Evolutionary conservation across 2,329 filamentous ascomycete species (phyloP), one percentile per base, ranked within the genome.

Genomic region (Trichoderma brevicompactum): DNA sequence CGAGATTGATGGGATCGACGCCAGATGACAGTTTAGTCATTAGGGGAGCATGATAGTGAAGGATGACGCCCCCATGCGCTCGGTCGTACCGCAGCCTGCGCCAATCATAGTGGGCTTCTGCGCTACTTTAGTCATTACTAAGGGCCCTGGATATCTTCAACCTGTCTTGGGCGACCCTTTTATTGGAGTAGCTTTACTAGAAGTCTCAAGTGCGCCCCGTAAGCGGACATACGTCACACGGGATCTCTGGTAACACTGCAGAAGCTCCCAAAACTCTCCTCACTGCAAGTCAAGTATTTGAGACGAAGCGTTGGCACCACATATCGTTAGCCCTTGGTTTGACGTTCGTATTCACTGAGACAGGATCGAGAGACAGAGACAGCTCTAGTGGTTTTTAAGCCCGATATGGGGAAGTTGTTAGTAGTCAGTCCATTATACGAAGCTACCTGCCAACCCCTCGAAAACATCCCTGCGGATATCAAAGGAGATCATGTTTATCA

Each of bases 31-130:
- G 8, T 50, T 60, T 23, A 36, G 60, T 46, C 59, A 52, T 62
- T 52, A 52, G 23, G 58, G 46, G 58, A 62, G 58, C 58, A 62
- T 62, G 48, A 62, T 43, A 52, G 59, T 38, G 60, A 63, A 63
- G 49, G 38, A 40, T 54, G 60, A 53, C 60, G 60, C 60, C 60
- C 59, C 60, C 60, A 12, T 50, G 60, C 60, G 32, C 49, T 41
- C 52, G 10, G 52, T 28, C 23, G 23, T 28, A 28, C 23, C 23
- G 23, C 23, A 28, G 23, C 23, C 2, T 28, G 23, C 23, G 36
- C 55, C 60, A 63, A 63, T 63, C 60, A 63, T 44, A 46, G 60
- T 15, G 60, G 48, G 28, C 49, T 54, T 44, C 28, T 23, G 60
- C 60, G 49, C 60, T 63, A 46, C 40, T 63, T 63, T 63, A 54